phyloP scores from a whole-genome alignment of 306 rosid genomes.

The Vigna trinervia region DNA sequence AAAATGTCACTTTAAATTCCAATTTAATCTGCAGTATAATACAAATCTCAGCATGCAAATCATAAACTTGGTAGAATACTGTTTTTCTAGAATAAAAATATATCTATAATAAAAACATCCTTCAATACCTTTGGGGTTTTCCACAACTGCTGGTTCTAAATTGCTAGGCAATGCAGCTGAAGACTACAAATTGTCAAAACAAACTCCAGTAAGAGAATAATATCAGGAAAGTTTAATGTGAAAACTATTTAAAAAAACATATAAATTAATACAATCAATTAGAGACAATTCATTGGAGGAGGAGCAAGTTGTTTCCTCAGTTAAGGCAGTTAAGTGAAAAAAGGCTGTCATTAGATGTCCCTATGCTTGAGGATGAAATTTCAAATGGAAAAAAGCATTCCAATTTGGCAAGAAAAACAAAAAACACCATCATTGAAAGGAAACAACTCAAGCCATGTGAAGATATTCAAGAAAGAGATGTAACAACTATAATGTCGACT shows the following conservation, averaged over 20 bases:
- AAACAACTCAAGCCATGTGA: too few species aligned
- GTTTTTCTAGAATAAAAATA: background rate
- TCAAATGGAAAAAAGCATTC: too few species aligned
- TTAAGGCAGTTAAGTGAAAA: too few species aligned
- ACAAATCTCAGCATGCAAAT: slow-evolving; percentile 33
- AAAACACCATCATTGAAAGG: too few species aligned
- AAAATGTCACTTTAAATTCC: slow-evolving; percentile 10
- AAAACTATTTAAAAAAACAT: slow-evolving; percentile 33
- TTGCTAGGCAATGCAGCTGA: slow-evolving; percentile 53
- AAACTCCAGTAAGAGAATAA: slow-evolving; percentile 43
- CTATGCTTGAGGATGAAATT: too few species aligned
- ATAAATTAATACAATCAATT: background rate
- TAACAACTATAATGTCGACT: too few species aligned
- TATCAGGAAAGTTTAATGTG: slow-evolving; percentile 21
- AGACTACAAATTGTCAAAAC: slow-evolving; percentile 49
- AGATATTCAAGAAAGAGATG: too few species aligned
- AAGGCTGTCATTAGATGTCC: too few species aligned
- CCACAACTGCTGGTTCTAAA: slow-evolving; percentile 36
- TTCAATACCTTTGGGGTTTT: slow-evolving; percentile 51
- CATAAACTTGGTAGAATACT: slow-evolving; percentile 10
- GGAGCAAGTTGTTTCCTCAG: too few species aligned
- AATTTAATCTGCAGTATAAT: slow-evolving; percentile 3
- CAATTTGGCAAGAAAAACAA: too few species aligned
- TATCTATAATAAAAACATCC: slow-evolving; percentile 11
- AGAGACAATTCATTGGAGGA: too few species aligned